Evolutionary conservation across 768 basidiomycete species (phyloP).

Genomic region (Dacryopinax spathularia): DNA sequence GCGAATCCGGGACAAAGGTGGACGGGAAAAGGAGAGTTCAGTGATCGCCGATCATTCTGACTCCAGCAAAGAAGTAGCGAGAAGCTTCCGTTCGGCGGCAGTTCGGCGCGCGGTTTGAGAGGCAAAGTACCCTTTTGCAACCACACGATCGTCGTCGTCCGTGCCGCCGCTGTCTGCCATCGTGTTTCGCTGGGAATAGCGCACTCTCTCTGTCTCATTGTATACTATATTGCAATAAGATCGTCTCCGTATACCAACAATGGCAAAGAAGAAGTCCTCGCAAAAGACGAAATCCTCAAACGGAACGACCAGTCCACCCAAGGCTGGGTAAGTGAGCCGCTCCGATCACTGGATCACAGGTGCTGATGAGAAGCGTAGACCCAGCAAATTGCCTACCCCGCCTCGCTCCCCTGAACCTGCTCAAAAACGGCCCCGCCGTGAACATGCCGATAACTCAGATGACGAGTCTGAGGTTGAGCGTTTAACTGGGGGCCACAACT

Average conservation of each 20-base stretch:
- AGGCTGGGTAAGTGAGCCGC: not conserved
- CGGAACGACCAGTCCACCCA: not conserved
- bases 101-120: constrained; percentile 24
- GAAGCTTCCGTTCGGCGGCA: constrained; percentile 33
- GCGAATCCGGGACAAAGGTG: constrained; percentile 16
- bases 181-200: too few species aligned
- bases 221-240: too few species aligned
- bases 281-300: not conserved
- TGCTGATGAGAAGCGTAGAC: too few species aligned
- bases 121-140: constrained; percentile 35
- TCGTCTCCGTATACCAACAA: not conserved
- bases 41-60: not conserved
- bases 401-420: not conserved
- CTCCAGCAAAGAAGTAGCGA: not conserved
- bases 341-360: not conserved
- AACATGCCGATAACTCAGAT: not conserved
- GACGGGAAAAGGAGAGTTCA: not conserved
- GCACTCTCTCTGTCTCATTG: too few species aligned
- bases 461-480: not conserved
- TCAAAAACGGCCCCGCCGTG: not conserved
- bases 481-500: not conserved
- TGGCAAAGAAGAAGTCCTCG: not conserved
- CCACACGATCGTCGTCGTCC: too few species aligned
- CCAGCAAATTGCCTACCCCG: not conserved
- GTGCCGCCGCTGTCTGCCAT: too few species aligned